Percentiles rank a stretch among this genome's conserved stretches.
Evolutionary conservation across 208 protist species (phyloP).

Genomic region (Trypanosomatidae sp.): DNA sequence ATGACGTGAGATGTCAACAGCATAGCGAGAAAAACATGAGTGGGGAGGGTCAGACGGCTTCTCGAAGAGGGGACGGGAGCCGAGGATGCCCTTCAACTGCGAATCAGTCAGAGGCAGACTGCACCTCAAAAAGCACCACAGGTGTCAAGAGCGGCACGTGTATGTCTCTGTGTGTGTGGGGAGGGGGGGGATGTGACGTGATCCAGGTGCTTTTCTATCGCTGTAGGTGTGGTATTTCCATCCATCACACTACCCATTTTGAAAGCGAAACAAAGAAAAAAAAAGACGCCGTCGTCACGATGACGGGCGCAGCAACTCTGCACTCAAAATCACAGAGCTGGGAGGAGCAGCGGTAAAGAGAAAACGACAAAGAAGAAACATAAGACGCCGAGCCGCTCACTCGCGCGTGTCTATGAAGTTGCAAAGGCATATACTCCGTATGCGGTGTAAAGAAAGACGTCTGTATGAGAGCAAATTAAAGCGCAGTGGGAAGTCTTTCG

Average conservation of each 20-base stretch:
- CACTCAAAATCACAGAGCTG: background rate
- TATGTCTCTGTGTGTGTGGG: too few relatives aligned
- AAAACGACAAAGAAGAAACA: background rate
- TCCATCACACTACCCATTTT: background rate
- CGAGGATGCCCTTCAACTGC: background rate
- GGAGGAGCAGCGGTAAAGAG: constrained; percentile 4
- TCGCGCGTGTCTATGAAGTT: background rate
- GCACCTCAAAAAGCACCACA: background rate
- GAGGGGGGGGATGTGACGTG: background rate
- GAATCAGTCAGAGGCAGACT: background rate
- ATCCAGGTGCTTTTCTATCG: background rate
- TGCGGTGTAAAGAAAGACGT: background rate
- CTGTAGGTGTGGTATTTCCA: background rate
- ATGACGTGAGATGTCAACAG: constrained; percentile 1
- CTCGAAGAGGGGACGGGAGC: background rate
- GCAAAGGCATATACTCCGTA: background rate
- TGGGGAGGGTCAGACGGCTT: background rate
- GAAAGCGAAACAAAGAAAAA: background rate
- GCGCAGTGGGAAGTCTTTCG: background rate
- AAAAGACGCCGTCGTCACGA: background rate
- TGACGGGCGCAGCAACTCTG: background rate
- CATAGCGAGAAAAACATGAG: background rate
- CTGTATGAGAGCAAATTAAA: background rate
- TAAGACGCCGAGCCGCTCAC: background rate
- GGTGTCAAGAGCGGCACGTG: background rate